Base-by-base conservation (phyloP, 306 rosid genomes). In the Medicago arabica region DNA sequence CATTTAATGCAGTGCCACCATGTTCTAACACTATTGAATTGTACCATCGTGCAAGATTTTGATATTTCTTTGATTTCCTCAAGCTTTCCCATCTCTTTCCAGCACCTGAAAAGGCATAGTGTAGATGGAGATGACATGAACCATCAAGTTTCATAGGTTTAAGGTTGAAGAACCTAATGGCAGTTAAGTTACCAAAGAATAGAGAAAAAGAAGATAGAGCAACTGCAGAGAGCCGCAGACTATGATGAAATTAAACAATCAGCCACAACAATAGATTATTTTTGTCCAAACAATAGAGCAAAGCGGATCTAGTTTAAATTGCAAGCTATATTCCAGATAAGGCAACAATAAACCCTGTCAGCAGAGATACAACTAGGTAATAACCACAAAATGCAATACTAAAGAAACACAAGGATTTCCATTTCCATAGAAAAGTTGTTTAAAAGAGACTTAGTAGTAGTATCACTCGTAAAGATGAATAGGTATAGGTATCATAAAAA, bases 31-130 rank as follows among this genome's bases (percentile, higher is more conserved):
- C 66, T 76, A 92, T 79, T 25, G 99, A 89, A 82, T 85, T 85
- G 83, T 86, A 95, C 99, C 97, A 95, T 18, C 97, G 81, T 18
- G 79, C 87, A 73, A 95, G 96, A 82, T 92, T 95, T 36, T 47
- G 85, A 82, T 90, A 90, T 80, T 92, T 95, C 80, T 88, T 92
- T 46, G 97, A 89, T 83, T 90, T 92, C 86, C 96, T 95, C 81
- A 95, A 83, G 83, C 97, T 89, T 82, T 92, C 97, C 97, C 99
- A 95, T 79, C 99, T 89, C 82, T 83, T 86, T 59, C 96, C 96
- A 80, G 89, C 69, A 76, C 91, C 97, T 95, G 86, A 64, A 72
- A 70, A 82, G 36, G 50, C 44, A 57, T 34, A 53, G 47, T 55
- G 50, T 19, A 59, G 9, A 77, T 25, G 47, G 21, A 28, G 61